Percentiles rank a stretch among this genome's conserved stretches.
Evolutionary conservation across 2,329 filamentous ascomycete genomes (phyloP).

Genomic region (Trichoderma brevicompactum): DNA sequence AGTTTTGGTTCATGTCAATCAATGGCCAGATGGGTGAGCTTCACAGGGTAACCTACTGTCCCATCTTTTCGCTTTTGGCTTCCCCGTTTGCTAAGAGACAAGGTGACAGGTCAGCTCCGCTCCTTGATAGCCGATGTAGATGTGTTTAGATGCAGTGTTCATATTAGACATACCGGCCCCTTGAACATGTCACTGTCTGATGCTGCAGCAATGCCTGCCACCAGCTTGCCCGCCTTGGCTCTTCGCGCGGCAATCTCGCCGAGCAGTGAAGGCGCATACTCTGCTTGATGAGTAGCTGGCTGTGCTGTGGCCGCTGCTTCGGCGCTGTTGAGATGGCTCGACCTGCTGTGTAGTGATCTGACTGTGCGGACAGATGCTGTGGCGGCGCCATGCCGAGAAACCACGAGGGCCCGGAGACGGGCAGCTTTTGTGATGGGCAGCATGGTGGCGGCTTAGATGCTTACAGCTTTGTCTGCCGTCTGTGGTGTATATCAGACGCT

Average conservation of each 20-base stretch:
- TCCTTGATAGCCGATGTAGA: background rate
- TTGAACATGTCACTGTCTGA: slow-evolving; percentile 86
- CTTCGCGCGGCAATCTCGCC: slow-evolving; percentile 50
- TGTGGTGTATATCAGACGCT: background rate
- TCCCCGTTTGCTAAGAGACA: slow-evolving; percentile 48
- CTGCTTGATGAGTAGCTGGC: slow-evolving; percentile 35
- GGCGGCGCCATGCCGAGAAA: slow-evolving; percentile 21
- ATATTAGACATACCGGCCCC: slow-evolving; percentile 59
- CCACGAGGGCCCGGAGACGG: slow-evolving; percentile 29
- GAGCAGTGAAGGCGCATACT: slow-evolving; percentile 37
- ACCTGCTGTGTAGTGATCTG: slow-evolving; percentile 33
- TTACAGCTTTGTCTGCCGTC: background rate
- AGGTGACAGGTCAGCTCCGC: background rate
- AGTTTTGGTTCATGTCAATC: background rate
- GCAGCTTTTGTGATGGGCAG: slow-evolving; percentile 33
- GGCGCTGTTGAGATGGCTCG: slow-evolving; percentile 33
- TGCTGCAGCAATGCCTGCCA: slow-evolving; percentile 75
- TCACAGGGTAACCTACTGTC: slow-evolving; percentile 66
- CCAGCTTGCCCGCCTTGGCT: slow-evolving; percentile 70
- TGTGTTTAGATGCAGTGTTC: background rate
- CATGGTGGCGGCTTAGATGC: slow-evolving; percentile 32
- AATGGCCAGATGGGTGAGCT: background rate
- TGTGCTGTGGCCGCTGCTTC: slow-evolving; percentile 36
- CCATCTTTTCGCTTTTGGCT: slow-evolving; percentile 81
- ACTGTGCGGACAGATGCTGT: background rate